Conservation (phyloP, 2,329 filamentous ascomycete genomes). For the Dothiorella sarmentorum region DNA sequence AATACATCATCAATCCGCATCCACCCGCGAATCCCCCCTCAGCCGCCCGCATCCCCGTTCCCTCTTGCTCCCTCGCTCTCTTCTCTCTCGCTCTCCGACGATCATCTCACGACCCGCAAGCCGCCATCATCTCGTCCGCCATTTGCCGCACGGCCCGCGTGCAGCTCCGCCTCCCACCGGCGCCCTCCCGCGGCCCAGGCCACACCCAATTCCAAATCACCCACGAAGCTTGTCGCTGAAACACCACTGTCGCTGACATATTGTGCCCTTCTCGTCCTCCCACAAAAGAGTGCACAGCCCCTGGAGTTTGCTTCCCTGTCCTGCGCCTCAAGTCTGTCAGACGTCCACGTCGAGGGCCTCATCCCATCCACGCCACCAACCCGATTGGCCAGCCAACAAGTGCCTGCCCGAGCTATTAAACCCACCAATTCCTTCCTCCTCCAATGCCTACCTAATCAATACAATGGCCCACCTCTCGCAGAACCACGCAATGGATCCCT, state of each 20-base stretch:
- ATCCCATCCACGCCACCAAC: not conserved
- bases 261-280: constrained; percentile 2
- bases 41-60: not conserved
- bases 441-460: not conserved
- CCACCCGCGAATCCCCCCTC: not conserved
- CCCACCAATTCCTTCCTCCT: too few species aligned
- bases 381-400: constrained; percentile 9
- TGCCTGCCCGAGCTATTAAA: constrained; percentile 14
- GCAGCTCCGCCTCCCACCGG: constrained; percentile 3
- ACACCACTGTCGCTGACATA: constrained; percentile 16
- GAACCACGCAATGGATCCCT: constrained; percentile 6
- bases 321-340: constrained; percentile 18
- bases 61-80: not conserved
- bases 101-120: not conserved
- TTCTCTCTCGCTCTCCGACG: not conserved
- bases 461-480: constrained; percentile 14
- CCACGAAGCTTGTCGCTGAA: constrained; percentile 8
- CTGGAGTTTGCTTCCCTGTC: not conserved
- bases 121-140: not conserved
- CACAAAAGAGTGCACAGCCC: not conserved
- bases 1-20: not conserved
- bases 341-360: constrained; percentile 1
- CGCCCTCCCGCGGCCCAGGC: not conserved
- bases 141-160: constrained; percentile 1
- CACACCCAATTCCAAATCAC: constrained; percentile 9